Conservation (phyloP, 2,329 filamentous ascomycete species). For the Aspergillus tubingensis region DNA sequence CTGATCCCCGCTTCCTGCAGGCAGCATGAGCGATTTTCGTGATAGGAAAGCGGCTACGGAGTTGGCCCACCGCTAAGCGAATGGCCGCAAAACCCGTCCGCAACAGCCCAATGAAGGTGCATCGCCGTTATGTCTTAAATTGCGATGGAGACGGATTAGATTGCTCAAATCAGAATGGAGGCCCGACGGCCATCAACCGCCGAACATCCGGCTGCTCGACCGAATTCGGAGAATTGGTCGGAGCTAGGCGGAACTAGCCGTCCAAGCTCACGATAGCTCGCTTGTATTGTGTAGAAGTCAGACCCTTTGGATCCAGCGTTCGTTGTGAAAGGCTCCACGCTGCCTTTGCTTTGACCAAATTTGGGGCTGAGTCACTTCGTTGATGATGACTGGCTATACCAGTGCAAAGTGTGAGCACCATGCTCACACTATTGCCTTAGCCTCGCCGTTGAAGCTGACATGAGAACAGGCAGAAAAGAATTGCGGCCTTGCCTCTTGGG, state of each 20-base stretch:
- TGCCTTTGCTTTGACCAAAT: background rate
- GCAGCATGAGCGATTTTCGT: background rate
- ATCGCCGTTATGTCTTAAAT: background rate
- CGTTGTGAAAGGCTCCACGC: background rate
- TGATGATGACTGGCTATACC: background rate
- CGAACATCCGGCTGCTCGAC: background rate
- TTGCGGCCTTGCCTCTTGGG: background rate
- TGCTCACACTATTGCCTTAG: background rate
- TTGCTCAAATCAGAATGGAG: background rate
- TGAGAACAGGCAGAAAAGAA: background rate
- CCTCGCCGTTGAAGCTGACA: background rate
- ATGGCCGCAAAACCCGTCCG: background rate
- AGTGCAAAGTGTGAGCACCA: background rate
- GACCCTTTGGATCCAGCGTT: background rate
- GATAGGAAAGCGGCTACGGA: background rate
- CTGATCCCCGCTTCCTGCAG: background rate
- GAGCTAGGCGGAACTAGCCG: background rate
- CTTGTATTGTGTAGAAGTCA: background rate
- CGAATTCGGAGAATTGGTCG: background rate
- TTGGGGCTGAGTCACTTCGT: background rate
- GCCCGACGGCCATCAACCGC: background rate
- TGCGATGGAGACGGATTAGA: background rate
- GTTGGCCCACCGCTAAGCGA: background rate
- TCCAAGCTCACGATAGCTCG: background rate
- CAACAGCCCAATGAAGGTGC: background rate